These are phyloP conservation scores for Populus tomentosa DNA, from an alignment of 441 rosid genomes.

Conservation along the genomic window DNA sequence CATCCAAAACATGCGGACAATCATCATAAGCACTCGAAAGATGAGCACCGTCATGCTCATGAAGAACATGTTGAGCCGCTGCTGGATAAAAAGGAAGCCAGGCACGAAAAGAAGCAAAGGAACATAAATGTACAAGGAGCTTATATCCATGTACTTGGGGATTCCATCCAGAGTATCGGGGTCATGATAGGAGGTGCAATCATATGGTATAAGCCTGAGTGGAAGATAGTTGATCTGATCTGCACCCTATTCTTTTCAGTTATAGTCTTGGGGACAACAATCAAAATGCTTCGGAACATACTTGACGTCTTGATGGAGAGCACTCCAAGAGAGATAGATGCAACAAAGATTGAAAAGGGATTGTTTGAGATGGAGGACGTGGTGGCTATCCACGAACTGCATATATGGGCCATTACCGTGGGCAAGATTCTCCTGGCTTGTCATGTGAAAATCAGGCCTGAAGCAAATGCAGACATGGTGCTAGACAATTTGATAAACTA, in stretches of 20 bases:
- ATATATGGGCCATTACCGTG: constrained; percentile 72
- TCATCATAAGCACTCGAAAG: constrained; percentile 30
- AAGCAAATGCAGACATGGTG: constrained; percentile 47
- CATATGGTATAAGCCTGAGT: too few species aligned
- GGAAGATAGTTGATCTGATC: too few species aligned
- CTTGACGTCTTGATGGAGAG: constrained; percentile 68
- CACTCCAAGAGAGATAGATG: constrained; percentile 62
- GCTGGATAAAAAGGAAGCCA: constrained; percentile 17
- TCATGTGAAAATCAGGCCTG: constrained; percentile 52
- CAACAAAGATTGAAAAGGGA: constrained; percentile 45
- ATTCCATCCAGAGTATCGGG: too few species aligned
- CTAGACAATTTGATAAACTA: constrained; percentile 48
- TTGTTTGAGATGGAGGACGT: constrained; percentile 59
- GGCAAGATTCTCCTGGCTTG: constrained; percentile 60
- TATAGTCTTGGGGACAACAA: constrained; percentile 50
- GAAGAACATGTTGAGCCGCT: constrained; percentile 18
- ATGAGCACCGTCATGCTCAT: constrained; percentile 24
- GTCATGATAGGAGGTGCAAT: too few species aligned
- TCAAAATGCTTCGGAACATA: constrained; percentile 54
- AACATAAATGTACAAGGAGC: too few species aligned
- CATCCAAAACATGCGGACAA: constrained; percentile 19
- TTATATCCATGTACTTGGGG: too few species aligned
- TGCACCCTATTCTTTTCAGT: constrained; percentile 24
- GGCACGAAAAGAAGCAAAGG: neutral
- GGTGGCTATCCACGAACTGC: constrained; percentile 56